Evolutionary conservation across 495 filamentous ascomycete species (phyloP), one percentile per base, ranked within the genome.

Genomic region (Aspergillus bridgeri): DNA sequence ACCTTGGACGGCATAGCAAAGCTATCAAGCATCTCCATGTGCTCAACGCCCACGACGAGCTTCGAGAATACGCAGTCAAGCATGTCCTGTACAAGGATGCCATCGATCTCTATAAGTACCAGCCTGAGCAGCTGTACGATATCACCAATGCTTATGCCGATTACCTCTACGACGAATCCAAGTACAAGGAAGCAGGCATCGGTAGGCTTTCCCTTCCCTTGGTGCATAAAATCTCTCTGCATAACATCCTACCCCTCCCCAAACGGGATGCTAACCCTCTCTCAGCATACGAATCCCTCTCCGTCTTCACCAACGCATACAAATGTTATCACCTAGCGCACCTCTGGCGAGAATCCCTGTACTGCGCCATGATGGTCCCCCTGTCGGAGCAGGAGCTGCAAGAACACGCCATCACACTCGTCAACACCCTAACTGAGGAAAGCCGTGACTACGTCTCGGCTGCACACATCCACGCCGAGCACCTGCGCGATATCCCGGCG

Each of bases 271-370:
- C 9, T 42, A 42, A 38, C 47, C 56, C 59, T 45, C 57, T 17
- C 8, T n/a, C 81, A 73, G 90, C 90, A 6, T 94, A 94, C 67
- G 93, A 97, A 73, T 96, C 84, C 33, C 86, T 98, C n/a, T 70
- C 71, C 9, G 77, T 89, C 60, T 89, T 89, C 64, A 56, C 73
- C 17, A 75, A 83, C 24, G 94, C 94, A 3, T 89, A 86, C 58
- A 83, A 84, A 62, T 87, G 85, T 65, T 98, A 93, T 72, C 83
- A 87, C 55, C 81, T 84, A 15, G 89, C 90, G n/a, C 86, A 88
- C 25, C 83, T 86, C 64, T 98, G 94, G 94, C 89, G 88, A 57
- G 92, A 98, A 71, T 89, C 89, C 11, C 81, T 98, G 59, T 91
- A 87, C 72, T 78, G 76, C 58, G 89, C 90, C 6, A 83, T 84